Percentiles rank a stretch among this genome's conserved stretches.
These are phyloP conservation scores for Arthrobotrys iridis DNA, from an alignment of 2,329 filamentous ascomycete genomes.

Conservation along the genomic window DNA sequence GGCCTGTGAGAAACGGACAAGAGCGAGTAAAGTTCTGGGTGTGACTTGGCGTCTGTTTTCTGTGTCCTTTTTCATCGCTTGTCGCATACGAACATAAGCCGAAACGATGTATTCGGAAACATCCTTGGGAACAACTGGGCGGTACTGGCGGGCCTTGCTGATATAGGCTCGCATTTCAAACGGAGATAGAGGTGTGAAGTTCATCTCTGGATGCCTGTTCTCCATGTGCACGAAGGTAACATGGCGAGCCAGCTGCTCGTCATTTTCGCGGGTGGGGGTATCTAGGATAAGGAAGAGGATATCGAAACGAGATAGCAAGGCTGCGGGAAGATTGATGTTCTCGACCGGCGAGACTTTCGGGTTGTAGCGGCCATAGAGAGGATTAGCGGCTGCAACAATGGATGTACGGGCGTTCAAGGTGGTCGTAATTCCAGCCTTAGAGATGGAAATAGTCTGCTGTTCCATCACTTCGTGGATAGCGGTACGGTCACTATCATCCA, in stretches of 20 bases:
- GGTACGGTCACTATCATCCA: conserved; percentile 83
- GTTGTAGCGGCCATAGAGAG: conserved; percentile 97
- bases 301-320: conserved; percentile 95
- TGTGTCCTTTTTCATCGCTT: conserved; percentile 82
- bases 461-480: conserved; percentile 91
- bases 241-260: conserved; percentile 93
- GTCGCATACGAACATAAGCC: conserved; percentile 93
- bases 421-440: conserved; percentile 82
- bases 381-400: conserved; percentile 95
- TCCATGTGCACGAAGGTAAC: conserved; percentile 98
- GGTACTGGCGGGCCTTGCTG: conserved; percentile 87
- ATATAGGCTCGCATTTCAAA: conserved; percentile 96
- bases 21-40: conserved; percentile 88
- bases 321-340: conserved; percentile 99
- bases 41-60: conserved; percentile 93
- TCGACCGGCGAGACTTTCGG: conserved; percentile 96
- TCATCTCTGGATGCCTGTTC: conserved; percentile 86
- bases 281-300: conserved; percentile 96
- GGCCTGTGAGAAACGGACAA: conserved; percentile 91
- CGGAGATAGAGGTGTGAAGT: conserved; percentile 73
- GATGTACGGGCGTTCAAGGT: conserved; percentile 95
- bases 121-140: conserved; percentile 82
- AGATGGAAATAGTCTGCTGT: conserved; percentile 85
- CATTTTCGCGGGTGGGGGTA: conserved; percentile 85
- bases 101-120: conserved; percentile 97